Evolutionary conservation across 23 red algal species (phyloP).

Genomic region (Gracilaria gracilis): DNA sequence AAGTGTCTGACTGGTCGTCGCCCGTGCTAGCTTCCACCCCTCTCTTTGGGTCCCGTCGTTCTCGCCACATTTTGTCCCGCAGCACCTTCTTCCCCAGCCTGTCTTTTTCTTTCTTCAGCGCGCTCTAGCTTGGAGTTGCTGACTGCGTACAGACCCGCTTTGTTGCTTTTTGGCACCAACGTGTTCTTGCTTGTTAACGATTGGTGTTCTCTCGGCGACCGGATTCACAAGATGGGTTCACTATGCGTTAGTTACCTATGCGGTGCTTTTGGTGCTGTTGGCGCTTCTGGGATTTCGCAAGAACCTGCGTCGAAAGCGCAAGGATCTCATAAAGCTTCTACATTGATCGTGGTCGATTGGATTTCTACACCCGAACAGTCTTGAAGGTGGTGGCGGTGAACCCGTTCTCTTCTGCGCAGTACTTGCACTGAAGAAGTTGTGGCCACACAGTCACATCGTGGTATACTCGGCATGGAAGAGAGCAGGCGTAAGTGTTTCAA

Average conservation of each 20-base stretch:
- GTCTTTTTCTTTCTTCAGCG: too few species aligned
- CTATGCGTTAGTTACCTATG: not conserved
- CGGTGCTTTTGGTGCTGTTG: slow-evolving; percentile 21
- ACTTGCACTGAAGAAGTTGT: slow-evolving; percentile 36
- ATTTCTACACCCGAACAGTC: slow-evolving; percentile 91
- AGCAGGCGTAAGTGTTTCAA: not conserved
- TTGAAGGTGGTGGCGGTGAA: slow-evolving; percentile 93
- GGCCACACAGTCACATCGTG: slow-evolving; percentile 44
- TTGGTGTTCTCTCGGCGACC: not conserved
- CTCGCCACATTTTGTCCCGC: too few species aligned
- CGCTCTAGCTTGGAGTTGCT: too few species aligned
- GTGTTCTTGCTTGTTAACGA: not conserved
- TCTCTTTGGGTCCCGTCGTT: too few species aligned
- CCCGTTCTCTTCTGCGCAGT: slow-evolving; percentile 89
- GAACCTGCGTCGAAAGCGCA: slow-evolving; percentile 10
- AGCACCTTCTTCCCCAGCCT: too few species aligned
- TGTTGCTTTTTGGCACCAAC: too few species aligned
- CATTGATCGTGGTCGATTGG: slow-evolving; percentile 48
- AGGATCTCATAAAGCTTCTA: slow-evolving; percentile 28
- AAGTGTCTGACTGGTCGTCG: too few species aligned
- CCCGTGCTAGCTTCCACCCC: too few species aligned
- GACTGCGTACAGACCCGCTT: too few species aligned
- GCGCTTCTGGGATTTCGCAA: slow-evolving; percentile 33
- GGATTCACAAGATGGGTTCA: not conserved
- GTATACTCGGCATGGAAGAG: slow-evolving; percentile 57